These are phyloP conservation scores for Fusarium avenaceum DNA, from an alignment of 2,329 filamentous ascomycete species.

Conservation along the genomic window DNA sequence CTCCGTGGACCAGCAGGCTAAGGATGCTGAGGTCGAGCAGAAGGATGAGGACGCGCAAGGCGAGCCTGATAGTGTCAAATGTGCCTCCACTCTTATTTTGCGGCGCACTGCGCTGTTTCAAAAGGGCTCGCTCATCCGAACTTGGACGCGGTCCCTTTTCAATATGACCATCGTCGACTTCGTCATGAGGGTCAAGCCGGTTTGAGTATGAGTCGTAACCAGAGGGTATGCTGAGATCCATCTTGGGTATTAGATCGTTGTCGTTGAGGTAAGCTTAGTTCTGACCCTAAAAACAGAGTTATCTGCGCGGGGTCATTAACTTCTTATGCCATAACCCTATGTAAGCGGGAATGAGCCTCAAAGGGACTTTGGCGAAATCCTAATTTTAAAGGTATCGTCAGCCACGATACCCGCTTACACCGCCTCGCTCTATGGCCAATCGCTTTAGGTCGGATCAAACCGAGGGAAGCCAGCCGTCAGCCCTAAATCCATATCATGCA, in stretches of 20 bases:
- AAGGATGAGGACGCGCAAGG: slow-evolving; percentile 6
- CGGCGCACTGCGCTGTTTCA: slow-evolving; percentile 6
- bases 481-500: no score
- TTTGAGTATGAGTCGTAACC: slow-evolving; percentile 24
- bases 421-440: neutral
- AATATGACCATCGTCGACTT: neutral
- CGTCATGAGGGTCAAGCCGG: slow-evolving; percentile 22
- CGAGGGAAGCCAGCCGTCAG: no score
- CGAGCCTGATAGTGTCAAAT: slow-evolving; percentile 2
- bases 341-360: no score
- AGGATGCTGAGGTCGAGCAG: slow-evolving; percentile 15
- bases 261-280: neutral
- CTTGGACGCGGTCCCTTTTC: neutral
- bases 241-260: neutral
- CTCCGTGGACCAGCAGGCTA: neutral
- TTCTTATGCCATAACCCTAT: neutral
- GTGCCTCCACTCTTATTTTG: neutral
- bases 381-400: neutral
- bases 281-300: neutral
- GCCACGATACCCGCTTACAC: neutral
- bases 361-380: neutral
- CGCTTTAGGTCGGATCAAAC: no score
- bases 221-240: slow-evolving; percentile 16
- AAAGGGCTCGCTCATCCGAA: neutral
- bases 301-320: neutral